Evolutionary conservation across 2,329 filamentous ascomycete genomes (phyloP), one percentile per base, ranked within the genome.

Genomic region (Daldinia sp.): DNA sequence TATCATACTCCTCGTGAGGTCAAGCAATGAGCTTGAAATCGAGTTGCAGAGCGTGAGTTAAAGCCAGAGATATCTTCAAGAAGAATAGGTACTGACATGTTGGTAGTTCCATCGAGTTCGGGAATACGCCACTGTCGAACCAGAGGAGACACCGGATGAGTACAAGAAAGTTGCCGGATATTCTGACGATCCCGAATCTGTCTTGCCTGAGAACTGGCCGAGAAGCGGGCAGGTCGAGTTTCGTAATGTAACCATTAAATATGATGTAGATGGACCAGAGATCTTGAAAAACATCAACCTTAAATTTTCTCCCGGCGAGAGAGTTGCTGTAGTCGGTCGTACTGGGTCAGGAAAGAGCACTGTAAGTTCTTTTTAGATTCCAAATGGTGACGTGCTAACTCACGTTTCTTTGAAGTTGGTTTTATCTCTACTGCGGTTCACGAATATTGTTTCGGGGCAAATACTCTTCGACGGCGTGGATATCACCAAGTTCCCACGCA

Each of bases 331-430:
- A 20, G 91, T 94, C 10, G 93, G 93, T 1, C 88, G 93, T 9
- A 97, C 93, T 0, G 90, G 92, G 0, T 93, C 91, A 4, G 93
- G 93, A 3, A 97, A 97, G 79, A 93, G 90, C 57, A 97, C 93
- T 0, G 86, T 95, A 76, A 78, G 83, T 78, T 50, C 55, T 10
- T 15, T 13, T 48, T 10, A 10, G 3, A 20, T 23, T 10, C 28
- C 20, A 37, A n/a, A 57, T 41, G 6, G 20, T 3, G 1, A 4
- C 13, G 18, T 57, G 30, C 39, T 72, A 68, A 75, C 50, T 6
- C 26, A n/a, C 10, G 26, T 28, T 28, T 37, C n/a, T 12, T 51
- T 69, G 60, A 55, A 81, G 83, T 73, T 87, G 6, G 82, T 88
- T 0, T 78, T 89, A 4, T 88, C 87, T 0, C 76, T 89, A 3